A percentile compares a stretch with the other conserved stretches of the same genome.
Conservation (phyloP, 2,329 filamentous ascomycete species). For the Colletotrichum siamense region DNA sequence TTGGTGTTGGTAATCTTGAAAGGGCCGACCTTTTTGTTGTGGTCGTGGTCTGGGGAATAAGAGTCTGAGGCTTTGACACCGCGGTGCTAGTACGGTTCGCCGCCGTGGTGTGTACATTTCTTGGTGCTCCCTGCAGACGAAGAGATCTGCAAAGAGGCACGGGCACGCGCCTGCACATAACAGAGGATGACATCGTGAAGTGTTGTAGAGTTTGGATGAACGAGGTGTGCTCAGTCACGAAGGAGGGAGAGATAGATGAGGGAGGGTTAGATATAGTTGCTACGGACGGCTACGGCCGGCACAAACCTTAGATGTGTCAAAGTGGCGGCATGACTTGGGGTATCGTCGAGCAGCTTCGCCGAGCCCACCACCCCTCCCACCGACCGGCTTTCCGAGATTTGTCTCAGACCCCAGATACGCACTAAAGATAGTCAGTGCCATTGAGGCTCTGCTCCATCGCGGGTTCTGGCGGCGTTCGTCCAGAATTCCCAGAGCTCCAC, state of each 20-base stretch:
- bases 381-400: constrained; percentile 1
- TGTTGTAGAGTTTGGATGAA: background rate
- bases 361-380: background rate
- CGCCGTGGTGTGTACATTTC: constrained; percentile 2
- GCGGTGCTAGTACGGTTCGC: background rate
- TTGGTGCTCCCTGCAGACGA: background rate
- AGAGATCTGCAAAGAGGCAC: constrained; percentile 4
- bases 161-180: background rate
- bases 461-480: constrained; percentile 1
- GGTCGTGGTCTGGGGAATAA: background rate
- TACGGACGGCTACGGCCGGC: constrained; percentile 17
- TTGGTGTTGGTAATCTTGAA: background rate
- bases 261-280: constrained; percentile 7
- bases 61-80: background rate
- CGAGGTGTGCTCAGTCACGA: background rate
- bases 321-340: background rate
- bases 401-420: background rate
- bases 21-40: background rate
- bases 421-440: background rate
- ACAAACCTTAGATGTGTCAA: constrained; percentile 2
- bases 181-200: constrained; percentile 5
- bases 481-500: background rate
- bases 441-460: constrained; percentile 3
- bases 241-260: background rate
- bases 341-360: constrained; percentile 8